Percentiles rank a stretch among this genome's conserved stretches.
Evolutionary conservation across 306 rosid genomes (phyloP).

Genomic region (Morella rubra): DNA sequence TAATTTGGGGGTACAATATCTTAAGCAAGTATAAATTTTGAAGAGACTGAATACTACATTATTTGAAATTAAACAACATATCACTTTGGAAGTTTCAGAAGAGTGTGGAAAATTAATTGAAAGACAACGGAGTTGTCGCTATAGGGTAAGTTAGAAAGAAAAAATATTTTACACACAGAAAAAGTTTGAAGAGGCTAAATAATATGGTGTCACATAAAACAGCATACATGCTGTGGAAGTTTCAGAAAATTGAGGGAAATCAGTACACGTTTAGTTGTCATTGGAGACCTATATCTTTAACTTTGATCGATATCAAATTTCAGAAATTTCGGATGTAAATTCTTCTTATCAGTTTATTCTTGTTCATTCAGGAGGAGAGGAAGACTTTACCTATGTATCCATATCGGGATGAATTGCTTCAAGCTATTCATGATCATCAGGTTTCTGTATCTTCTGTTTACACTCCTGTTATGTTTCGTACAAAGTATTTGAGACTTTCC

Average conservation of each 20-base stretch:
- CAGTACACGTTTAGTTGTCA: not conserved
- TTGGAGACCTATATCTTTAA: constrained; percentile 8
- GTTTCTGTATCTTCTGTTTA: constrained; percentile 27
- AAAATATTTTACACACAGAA: not conserved
- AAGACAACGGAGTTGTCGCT: not conserved
- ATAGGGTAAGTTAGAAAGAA: constrained; percentile 9
- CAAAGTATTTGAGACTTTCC: not conserved
- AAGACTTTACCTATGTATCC: constrained; percentile 71
- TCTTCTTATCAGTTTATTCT: constrained; percentile 25
- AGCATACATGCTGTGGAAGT: not conserved
- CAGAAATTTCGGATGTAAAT: not conserved
- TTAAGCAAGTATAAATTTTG: constrained; percentile 6
- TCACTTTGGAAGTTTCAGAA: not conserved
- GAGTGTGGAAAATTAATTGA: not conserved
- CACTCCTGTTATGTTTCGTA: not conserved
- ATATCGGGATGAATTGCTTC: constrained; percentile 75
- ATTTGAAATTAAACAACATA: not conserved
- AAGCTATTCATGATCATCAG: constrained; percentile 83
- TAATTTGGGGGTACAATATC: not conserved
- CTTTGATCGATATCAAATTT: constrained; percentile 9
- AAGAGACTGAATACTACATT: not conserved
- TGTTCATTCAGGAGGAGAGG: constrained; percentile 64
- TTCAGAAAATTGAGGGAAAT: not conserved
- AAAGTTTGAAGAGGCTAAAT: constrained; percentile 1
- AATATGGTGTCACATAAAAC: not conserved